Conservation (phyloP, 352 stramenopile species). For the Globisporangium camurandrum region DNA sequence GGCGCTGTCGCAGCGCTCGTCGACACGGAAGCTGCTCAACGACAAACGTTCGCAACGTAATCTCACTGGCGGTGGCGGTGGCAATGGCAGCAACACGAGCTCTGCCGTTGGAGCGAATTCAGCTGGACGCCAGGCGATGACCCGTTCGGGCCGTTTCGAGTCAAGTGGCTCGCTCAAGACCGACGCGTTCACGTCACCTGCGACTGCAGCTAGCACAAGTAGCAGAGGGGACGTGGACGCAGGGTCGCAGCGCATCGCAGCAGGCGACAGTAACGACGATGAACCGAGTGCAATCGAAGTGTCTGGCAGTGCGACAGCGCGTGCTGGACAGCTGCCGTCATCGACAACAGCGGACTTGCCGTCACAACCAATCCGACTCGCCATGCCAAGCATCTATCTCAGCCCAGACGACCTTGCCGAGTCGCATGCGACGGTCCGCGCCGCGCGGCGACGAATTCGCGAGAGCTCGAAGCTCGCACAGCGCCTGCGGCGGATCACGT, state of each 20-base stretch:
- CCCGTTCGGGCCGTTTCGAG: slow-evolving; percentile 4
- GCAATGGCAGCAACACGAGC: neutral
- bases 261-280: neutral
- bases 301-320: neutral
- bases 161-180: slow-evolving; percentile 1
- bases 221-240: too few relatives aligned
- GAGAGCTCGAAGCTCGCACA: slow-evolving; percentile 36
- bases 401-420: slow-evolving; percentile 38
- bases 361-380: slow-evolving; percentile 28
- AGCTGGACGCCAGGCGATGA: neutral
- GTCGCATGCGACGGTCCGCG: slow-evolving; percentile 26
- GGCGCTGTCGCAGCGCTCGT: neutral
- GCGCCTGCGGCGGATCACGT: slow-evolving; percentile 38
- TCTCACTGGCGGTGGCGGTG: neutral
- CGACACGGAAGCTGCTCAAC: neutral
- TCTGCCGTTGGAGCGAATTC: neutral
- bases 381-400: slow-evolving; percentile 55
- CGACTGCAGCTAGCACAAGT: too few relatives aligned
- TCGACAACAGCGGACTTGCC: slow-evolving; percentile 17
- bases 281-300: neutral
- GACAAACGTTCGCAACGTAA: too few relatives aligned
- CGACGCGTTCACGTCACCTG: neutral
- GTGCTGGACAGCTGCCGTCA: slow-evolving; percentile 5
- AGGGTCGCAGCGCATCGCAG: too few relatives aligned
- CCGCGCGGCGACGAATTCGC: slow-evolving; percentile 27